Evolutionary conservation across 2,329 filamentous ascomycete genomes (phyloP), one percentile per base, ranked within the genome.

Genomic region (Aspergillus sp.): DNA sequence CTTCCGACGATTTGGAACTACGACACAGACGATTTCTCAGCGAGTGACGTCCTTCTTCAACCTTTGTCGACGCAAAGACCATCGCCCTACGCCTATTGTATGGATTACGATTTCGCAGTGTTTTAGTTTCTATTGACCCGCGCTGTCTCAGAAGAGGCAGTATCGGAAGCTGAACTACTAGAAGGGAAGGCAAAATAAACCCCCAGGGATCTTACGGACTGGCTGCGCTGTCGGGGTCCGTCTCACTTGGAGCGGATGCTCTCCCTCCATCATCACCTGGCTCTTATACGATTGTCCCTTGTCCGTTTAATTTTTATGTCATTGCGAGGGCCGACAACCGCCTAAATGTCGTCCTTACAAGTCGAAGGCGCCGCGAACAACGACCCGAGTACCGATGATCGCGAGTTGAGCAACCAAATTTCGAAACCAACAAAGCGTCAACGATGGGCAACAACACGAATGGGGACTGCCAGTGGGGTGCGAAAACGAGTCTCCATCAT

Each of bases 401-500:
- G 52, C 33, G 61, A 63, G 50, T 54, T 58, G 25, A 53, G 43
- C 46, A 77, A 70, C 57, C 75, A 81, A 58, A 71, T 78, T 50
- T 79, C 79, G 39, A 79, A 78, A 53, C 77, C 80, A 7, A 85
- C 84, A 19, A 89, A 91, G 65, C 80, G 90, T 64, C 84, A 93
- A 68, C 80, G 93, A 82, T 97, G 93, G 93, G 91, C 93, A 15
- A 97, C 93, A n/a, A 88, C 90, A 62, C 88, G 89, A 66, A 81
- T 87, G 68, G 83, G 84, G 12, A 82, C 87, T 60, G 80, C 83
- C 63, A 87, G 84, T 65, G 88, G 86, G 55, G 76, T 79, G 58
- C 78, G 81, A 65, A 97, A 96, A 77, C 84, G 93, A 53, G 74
- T 84, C 49, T 93, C 88, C 41, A 84, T 97, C 54, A 81, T 93